These are phyloP conservation scores for Hibiscus trionum DNA, from an alignment of 345 rosid genomes.

Conservation along the genomic window DNA sequence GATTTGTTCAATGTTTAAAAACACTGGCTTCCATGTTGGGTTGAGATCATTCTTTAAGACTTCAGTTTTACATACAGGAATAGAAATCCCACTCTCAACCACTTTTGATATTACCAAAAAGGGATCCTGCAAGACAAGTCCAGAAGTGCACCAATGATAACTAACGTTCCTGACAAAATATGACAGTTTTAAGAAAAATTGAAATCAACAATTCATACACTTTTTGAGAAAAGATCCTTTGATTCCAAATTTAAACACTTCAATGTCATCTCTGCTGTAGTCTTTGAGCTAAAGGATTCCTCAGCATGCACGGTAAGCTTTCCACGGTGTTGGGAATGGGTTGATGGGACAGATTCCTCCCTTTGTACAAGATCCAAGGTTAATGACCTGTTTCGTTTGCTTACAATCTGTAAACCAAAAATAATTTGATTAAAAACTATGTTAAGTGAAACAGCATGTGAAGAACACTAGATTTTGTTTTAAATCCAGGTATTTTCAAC, in stretches of 20 bases:
- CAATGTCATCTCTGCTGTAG: conserved; percentile 57
- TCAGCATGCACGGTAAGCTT: conserved; percentile 76
- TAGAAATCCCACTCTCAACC: conserved; percentile 47
- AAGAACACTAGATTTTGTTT: not conserved
- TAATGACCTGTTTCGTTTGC: conserved; percentile 37
- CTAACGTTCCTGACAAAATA: conserved; percentile 5
- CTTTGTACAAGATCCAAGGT: conserved; percentile 48
- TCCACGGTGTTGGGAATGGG: conserved; percentile 34
- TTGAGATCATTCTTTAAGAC: conserved; percentile 36
- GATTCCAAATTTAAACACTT: conserved; percentile 78
- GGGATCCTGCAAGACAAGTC: conserved; percentile 54
- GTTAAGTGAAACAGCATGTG: not conserved
- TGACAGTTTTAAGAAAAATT: conserved; percentile 2
- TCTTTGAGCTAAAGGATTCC: conserved; percentile 72
- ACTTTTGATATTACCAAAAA: conserved; percentile 77
- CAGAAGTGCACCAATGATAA: conserved; percentile 11
- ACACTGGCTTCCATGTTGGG: not conserved
- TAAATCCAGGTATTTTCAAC: not conserved
- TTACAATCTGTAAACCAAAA: conserved; percentile 41
- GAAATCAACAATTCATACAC: conserved; percentile 40
- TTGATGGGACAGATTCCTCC: conserved; percentile 40
- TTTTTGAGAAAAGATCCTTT: conserved; percentile 65
- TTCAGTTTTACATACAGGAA: conserved; percentile 87
- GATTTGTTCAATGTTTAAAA: not conserved
- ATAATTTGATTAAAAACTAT: not conserved